These are phyloP conservation scores for Pythium pyrilobum DNA, from an alignment of 352 stramenopile genomes.

Conservation along the genomic window DNA sequence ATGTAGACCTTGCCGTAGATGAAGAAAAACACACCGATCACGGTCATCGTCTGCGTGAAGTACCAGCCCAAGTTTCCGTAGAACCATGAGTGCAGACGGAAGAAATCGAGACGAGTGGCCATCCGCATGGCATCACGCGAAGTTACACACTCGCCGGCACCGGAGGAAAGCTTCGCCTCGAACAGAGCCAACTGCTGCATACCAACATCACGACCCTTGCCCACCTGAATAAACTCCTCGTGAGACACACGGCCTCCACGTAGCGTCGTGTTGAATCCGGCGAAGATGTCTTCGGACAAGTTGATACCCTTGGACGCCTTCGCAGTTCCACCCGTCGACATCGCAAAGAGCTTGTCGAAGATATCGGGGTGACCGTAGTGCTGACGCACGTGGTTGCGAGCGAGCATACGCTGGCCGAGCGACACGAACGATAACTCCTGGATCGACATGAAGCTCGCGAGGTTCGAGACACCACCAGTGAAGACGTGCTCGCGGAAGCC, in stretches of 20 bases:
- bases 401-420: slow-evolving; percentile 75
- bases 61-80: slow-evolving; percentile 98
- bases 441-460: slow-evolving; percentile 83
- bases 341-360: slow-evolving; percentile 83
- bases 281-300: slow-evolving; percentile 86
- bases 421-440: slow-evolving; percentile 80
- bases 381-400: slow-evolving; percentile 60
- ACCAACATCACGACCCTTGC: slow-evolving; percentile 98
- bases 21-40: slow-evolving; percentile 96
- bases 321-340: slow-evolving; percentile 66
- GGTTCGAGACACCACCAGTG: slow-evolving; percentile 72
- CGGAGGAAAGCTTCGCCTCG: slow-evolving; percentile 95
- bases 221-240: slow-evolving; percentile 82
- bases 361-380: slow-evolving; percentile 86
- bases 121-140: slow-evolving; percentile 95
- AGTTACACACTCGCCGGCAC: slow-evolving; percentile 95
- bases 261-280: slow-evolving; percentile 78
- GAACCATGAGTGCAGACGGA: slow-evolving; percentile 95
- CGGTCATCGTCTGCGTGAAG: slow-evolving; percentile 96
- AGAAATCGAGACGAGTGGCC: slow-evolving; percentile 95
- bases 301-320: slow-evolving; percentile 82
- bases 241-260: slow-evolving; percentile 67
- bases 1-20: slow-evolving; percentile 96
- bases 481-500: slow-evolving; percentile 84
- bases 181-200: slow-evolving; percentile 98